Evolutionary conservation across 306 rosid genomes (phyloP), one percentile per base, ranked within the genome.

Genomic region (Fragaria vesca): DNA sequence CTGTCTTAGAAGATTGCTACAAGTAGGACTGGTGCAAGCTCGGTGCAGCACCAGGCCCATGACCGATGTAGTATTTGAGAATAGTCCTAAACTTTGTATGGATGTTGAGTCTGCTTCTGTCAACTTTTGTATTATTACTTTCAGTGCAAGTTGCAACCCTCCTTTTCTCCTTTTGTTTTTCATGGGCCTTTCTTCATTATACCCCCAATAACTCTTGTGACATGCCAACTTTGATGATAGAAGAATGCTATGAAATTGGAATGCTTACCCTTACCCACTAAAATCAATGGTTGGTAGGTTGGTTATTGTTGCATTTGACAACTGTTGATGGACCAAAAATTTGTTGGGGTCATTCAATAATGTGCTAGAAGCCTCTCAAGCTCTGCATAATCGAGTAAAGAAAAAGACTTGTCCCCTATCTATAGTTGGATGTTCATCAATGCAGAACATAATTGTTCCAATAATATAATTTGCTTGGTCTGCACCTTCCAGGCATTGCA

Each of bases 351-450:
- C 42, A 71, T 20, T 28, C 58, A 30, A 69, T 32, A 28, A 50
- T 38, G 5, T 58, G 36, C 36, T 32, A 32, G 36, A 32, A 32
- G 48, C 76, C 54, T 57, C 24, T 40, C 42, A 40, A n/a, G 54
- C 28, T 72, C 57, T 36, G 65, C 18, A 74, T 40, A 42, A 73
- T 21, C 42, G 55, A 57, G 68, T 17, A 40, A 40, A 40, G 68
- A 57, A 58, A 57, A 57, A 40, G 55, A 57, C 77, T 24, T n/a
- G 68, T 21, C 40, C 20, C 34, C 18, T 8, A 38, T 57, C 77
- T 24, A 38, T 13, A 28, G 77, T 55, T 34, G 47, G 68, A 73
- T 54, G 30, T 50, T 72, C 76, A 73, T 57, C 26, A 38, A 40
- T 21, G 20, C 77, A 42, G 42, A 57, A 32, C 12, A 20, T 18